Percentiles rank a stretch among this genome's conserved stretches.
Evolutionary conservation across 768 basidiomycete species (phyloP).

Genomic region (Termitomyces eurrhizus): DNA sequence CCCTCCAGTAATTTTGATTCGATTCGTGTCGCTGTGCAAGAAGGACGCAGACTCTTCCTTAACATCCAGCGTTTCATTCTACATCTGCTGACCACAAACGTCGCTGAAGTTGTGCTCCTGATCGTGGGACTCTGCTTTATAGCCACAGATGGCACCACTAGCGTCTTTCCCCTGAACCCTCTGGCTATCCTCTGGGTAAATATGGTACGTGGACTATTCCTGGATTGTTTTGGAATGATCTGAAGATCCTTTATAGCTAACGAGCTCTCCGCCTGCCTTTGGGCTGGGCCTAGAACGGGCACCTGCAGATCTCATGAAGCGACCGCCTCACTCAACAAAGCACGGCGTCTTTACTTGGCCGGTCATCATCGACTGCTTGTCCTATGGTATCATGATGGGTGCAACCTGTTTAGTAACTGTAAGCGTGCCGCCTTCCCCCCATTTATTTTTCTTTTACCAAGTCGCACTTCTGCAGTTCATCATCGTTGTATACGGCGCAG

Average conservation of each 20-base stretch:
- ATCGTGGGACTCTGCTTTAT: constrained; percentile 56
- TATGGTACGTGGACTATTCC: constrained; percentile 29
- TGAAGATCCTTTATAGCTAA: constrained; percentile 18
- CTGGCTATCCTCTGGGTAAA: constrained; percentile 51
- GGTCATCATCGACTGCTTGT: constrained; percentile 32
- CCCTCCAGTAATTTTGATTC: constrained; percentile 48
- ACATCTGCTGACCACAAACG: constrained; percentile 49
- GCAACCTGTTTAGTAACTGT: constrained; percentile 29
- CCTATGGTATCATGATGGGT: constrained; percentile 35
- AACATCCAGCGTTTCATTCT: constrained; percentile 56
- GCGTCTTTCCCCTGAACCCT: constrained; percentile 56
- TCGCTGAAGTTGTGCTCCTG: constrained; percentile 51
- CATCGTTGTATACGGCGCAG: constrained; percentile 32
- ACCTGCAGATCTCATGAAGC: constrained; percentile 45
- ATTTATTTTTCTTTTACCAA: neutral
- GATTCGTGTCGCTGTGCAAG: constrained; percentile 52
- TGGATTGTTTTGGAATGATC: neutral
- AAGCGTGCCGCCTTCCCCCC: constrained; percentile 10
- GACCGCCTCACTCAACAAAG: constrained; percentile 36
- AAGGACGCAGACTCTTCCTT: constrained; percentile 54
- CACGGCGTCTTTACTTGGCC: constrained; percentile 36
- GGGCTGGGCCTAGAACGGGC: constrained; percentile 52
- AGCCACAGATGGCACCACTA: constrained; percentile 34
- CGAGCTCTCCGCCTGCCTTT: constrained; percentile 50
- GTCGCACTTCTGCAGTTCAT: constrained; percentile 24